Evolutionary conservation across 441 rosid genomes (phyloP).

Genomic region (Macaranga tanarius): DNA sequence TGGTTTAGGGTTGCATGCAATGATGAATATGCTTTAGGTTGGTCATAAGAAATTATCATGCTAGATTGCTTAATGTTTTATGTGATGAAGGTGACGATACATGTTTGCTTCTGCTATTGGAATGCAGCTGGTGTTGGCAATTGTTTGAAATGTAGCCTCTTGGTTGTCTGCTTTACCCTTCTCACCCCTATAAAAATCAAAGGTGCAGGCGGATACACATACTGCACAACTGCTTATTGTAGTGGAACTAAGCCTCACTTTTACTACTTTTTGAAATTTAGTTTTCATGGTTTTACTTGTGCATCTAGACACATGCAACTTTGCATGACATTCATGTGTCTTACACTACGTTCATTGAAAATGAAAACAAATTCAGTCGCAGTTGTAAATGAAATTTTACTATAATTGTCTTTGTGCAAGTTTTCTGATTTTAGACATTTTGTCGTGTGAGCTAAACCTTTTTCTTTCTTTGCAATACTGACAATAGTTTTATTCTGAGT

Average conservation of each 20-base stretch:
- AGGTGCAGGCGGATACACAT: not conserved
- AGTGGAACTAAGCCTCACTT: not conserved
- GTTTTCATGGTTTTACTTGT: not conserved
- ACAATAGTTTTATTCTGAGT: conserved; percentile 11
- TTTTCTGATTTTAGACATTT: not conserved
- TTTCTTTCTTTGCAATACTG: not conserved
- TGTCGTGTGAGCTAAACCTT: not conserved
- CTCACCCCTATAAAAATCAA: not conserved
- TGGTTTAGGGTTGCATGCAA: not conserved
- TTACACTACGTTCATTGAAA: not conserved
- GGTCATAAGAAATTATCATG: not conserved
- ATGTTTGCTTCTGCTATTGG: not conserved
- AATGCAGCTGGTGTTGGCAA: not conserved
- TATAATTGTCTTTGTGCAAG: not conserved
- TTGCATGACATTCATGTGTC: not conserved
- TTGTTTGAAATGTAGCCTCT: not conserved
- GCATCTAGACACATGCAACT: not conserved
- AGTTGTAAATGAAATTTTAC: not conserved
- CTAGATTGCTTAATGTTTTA: not conserved
- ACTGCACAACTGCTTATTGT: not conserved
- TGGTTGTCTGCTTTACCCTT: not conserved
- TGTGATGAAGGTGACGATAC: not conserved
- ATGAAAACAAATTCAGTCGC: not conserved
- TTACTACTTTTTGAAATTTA: not conserved
- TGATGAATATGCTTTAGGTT: not conserved